A percentile compares a stretch with the other conserved stretches of the same genome.
phyloP scores from a whole-genome alignment of 768 basidiomycete species.

The Lentinus tigrinus region DNA sequence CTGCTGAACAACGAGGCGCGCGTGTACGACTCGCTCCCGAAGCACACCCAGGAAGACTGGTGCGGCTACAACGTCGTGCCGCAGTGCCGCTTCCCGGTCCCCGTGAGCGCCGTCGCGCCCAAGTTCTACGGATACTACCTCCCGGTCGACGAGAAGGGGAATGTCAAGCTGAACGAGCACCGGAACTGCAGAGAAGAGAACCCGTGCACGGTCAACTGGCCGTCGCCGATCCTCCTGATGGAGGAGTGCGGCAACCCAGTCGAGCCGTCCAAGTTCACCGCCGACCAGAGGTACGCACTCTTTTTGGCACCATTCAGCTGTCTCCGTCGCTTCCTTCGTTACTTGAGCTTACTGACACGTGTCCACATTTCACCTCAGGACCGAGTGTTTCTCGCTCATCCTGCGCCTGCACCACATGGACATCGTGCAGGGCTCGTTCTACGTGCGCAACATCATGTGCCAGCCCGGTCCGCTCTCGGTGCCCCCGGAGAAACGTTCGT shows the following conservation, averaged over 20 bases:
- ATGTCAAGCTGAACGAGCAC: background rate
- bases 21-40: slow-evolving; percentile 46
- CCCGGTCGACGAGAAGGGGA: slow-evolving; percentile 6
- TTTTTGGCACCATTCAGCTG: too few species aligned
- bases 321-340: background rate
- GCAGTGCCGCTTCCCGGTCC: slow-evolving; percentile 44
- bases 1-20: slow-evolving; percentile 37
- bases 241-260: slow-evolving; percentile 47
- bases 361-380: slow-evolving; percentile 5
- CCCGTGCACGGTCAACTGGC: slow-evolving; percentile 10
- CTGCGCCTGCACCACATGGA: slow-evolving; percentile 40
- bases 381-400: slow-evolving; percentile 33
- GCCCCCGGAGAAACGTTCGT: slow-evolving; percentile 29
- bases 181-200: slow-evolving; percentile 12
- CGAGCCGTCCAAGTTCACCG: slow-evolving; percentile 21
- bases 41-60: slow-evolving; percentile 49
- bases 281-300: slow-evolving; percentile 16
- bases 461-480: slow-evolving; percentile 41
- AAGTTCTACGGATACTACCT: slow-evolving; percentile 66
- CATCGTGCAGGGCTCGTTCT: slow-evolving; percentile 42
- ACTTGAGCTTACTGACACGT: background rate
- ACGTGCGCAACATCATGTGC: slow-evolving; percentile 42
- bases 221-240: slow-evolving; percentile 44
- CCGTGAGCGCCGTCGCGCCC: slow-evolving; percentile 52
- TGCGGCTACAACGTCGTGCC: slow-evolving; percentile 45